Conservation (phyloP, 805 yeast genomes). For the Helenozyma rhizophorensis region DNA sequence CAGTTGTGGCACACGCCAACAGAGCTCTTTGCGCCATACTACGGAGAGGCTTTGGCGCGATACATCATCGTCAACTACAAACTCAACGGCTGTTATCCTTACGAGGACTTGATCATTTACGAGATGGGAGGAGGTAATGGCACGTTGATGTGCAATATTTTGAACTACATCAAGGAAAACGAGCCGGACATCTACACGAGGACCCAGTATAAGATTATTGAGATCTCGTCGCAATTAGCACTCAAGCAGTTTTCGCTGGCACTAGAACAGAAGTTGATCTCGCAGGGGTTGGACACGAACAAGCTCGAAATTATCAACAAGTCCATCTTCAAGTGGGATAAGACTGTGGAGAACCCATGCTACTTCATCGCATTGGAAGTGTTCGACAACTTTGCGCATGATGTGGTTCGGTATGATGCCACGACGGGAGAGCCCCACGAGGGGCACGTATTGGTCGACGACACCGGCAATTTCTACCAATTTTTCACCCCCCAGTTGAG, state of each 20-base stretch:
- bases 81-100: slow-evolving; percentile 59
- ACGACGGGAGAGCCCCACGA: slow-evolving; percentile 64
- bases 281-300: slow-evolving; percentile 45
- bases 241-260: slow-evolving; percentile 46
- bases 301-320: slow-evolving; percentile 65
- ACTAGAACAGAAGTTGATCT: slow-evolving; percentile 26
- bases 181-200: slow-evolving; percentile 72
- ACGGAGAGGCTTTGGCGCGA: slow-evolving; percentile 83
- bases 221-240: slow-evolving; percentile 62
- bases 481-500: slow-evolving; percentile 62
- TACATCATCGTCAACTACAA: slow-evolving; percentile 70
- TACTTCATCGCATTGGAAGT: slow-evolving; percentile 79
- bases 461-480: slow-evolving; percentile 70
- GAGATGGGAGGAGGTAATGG: slow-evolving; percentile 94
- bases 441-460: slow-evolving; percentile 72
- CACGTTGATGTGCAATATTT: slow-evolving; percentile 70
- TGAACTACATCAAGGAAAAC: slow-evolving; percentile 55
- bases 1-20: slow-evolving; percentile 92
- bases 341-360: slow-evolving; percentile 57
- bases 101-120: slow-evolving; percentile 67
- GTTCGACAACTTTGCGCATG: slow-evolving; percentile 81
- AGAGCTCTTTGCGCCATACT: slow-evolving; percentile 76
- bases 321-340: slow-evolving; percentile 73
- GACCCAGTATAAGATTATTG: slow-evolving; percentile 68
- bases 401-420: slow-evolving; percentile 71